phyloP scores from a whole-genome alignment of 352 stramenopile species.

The Pythium brachiatum region DNA sequence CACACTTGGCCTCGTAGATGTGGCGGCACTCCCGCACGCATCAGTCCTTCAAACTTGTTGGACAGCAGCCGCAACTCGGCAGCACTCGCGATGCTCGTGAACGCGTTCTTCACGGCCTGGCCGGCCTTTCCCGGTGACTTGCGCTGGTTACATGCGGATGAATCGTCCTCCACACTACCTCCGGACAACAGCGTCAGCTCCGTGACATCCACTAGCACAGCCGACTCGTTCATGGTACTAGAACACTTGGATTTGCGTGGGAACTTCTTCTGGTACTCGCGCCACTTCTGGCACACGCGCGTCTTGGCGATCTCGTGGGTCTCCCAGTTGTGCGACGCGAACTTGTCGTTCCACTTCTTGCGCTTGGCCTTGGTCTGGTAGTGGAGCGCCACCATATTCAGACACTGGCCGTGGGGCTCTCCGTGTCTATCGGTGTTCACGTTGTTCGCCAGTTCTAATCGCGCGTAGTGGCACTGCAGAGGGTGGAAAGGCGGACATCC shows the following conservation, averaged over 20 bases:
- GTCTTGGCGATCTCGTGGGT: slow-evolving; percentile 20
- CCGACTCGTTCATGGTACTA: slow-evolving; percentile 6
- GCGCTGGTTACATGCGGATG: not conserved
- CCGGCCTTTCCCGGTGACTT: slow-evolving; percentile 29
- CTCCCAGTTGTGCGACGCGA: slow-evolving; percentile 49
- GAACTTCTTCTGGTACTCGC: slow-evolving; percentile 62
- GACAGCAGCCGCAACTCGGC: slow-evolving; percentile 51
- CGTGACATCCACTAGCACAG: not conserved
- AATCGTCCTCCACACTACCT: not conserved
- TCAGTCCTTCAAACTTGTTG: slow-evolving; percentile 61
- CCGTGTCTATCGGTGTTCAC: not conserved
- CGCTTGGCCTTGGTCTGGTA: slow-evolving; percentile 17
- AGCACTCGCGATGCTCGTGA: slow-evolving; percentile 47
- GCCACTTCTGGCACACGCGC: slow-evolving; percentile 68
- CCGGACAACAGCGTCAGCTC: not conserved
- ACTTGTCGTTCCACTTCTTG: slow-evolving; percentile 63
- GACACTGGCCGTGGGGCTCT: not conserved
- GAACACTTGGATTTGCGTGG: slow-evolving; percentile 6
- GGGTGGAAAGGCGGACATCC: slow-evolving; percentile 15
- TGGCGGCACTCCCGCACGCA: slow-evolving; percentile 63
- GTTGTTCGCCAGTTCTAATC: not conserved
- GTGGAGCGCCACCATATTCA: slow-evolving; percentile 9
- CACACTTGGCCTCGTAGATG: slow-evolving; percentile 71
- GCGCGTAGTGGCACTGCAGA: slow-evolving; percentile 18
- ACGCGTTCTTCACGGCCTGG: slow-evolving; percentile 43